Percentiles rank a stretch among this genome's conserved stretches.
Conservation (phyloP, 2,329 filamentous ascomycete genomes). For the Neoarthrinium moseri region DNA sequence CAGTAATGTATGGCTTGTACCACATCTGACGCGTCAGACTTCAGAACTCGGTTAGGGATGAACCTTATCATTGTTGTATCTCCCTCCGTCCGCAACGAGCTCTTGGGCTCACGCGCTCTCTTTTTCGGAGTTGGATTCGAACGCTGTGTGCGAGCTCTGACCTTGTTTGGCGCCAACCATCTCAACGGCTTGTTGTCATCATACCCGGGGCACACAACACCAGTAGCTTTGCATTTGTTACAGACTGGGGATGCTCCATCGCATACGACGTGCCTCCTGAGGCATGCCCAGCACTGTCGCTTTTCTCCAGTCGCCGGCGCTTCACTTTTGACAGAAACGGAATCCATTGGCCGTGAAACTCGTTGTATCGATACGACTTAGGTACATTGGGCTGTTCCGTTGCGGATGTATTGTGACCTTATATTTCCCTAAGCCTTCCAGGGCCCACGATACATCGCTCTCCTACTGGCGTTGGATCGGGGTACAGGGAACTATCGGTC, state of each 20-base stretch:
- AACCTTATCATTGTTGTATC: not conserved
- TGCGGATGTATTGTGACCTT: too few relatives aligned
- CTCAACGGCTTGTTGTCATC: conserved; percentile 34
- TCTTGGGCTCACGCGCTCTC: conserved; percentile 2
- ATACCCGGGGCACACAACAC: conserved; percentile 38
- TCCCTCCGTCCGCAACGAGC: not conserved
- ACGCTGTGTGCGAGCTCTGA: conserved; percentile 27
- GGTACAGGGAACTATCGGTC: too few relatives aligned
- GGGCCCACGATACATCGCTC: too few relatives aligned
- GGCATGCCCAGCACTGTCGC: conserved; percentile 41
- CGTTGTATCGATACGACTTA: too few relatives aligned
- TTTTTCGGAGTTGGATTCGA: conserved; percentile 2
- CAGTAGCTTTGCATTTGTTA: conserved; percentile 30
- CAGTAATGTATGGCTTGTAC: conserved; percentile 27
- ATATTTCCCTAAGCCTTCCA: too few relatives aligned
- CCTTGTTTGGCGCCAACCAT: conserved; percentile 37
- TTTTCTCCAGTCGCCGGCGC: too few relatives aligned
- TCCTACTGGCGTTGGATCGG: too few relatives aligned
- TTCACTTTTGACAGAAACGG: too few relatives aligned
- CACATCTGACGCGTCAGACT: not conserved
- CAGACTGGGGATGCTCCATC: conserved; percentile 34
- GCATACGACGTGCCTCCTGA: conserved; percentile 36
- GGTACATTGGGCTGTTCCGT: too few relatives aligned
- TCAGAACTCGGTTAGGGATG: not conserved
- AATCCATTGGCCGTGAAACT: too few relatives aligned